Conservation (phyloP, 2,329 filamentous ascomycete species). For the Hymenoscyphus occultus region DNA sequence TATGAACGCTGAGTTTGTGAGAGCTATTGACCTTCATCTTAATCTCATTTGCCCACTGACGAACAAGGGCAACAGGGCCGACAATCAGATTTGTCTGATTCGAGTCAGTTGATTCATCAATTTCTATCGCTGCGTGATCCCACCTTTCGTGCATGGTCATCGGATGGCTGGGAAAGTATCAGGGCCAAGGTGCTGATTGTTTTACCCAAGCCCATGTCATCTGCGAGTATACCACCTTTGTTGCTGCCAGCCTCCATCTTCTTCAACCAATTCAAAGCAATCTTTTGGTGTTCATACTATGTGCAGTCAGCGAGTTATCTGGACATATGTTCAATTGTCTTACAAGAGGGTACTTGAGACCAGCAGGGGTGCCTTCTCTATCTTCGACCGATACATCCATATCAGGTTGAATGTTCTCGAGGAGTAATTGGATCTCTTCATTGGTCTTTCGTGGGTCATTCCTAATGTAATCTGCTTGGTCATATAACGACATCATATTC, state of each 20-base stretch:
- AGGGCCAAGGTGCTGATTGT: constrained; percentile 80
- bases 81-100: constrained; percentile 75
- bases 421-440: constrained; percentile 67
- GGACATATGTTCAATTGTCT: constrained; percentile 5
- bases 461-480: constrained; percentile 28
- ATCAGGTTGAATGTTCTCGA: constrained; percentile 73
- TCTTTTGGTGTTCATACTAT: constrained; percentile 73
- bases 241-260: constrained; percentile 67
- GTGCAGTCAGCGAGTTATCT: constrained; percentile 16
- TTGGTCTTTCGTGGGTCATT: constrained; percentile 50
- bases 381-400: constrained; percentile 59
- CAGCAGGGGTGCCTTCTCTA: constrained; percentile 66
- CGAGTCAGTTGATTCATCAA: constrained; percentile 16
- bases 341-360: constrained; percentile 60
- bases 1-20: constrained; percentile 60
- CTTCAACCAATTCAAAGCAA: constrained; percentile 74
- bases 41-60: constrained; percentile 84
- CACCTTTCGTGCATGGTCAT: constrained; percentile 42
- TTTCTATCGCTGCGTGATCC: constrained; percentile 10
- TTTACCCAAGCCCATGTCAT: constrained; percentile 83
- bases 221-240: constrained; percentile 71
- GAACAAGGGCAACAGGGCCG: constrained; percentile 73
- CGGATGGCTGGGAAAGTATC: constrained; percentile 53
- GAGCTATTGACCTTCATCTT: constrained; percentile 60
- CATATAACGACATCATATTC: constrained; percentile 1